Evolutionary conservation across 495 filamentous ascomycete genomes (phyloP).

Genomic region (Apodospora peruviana): DNA sequence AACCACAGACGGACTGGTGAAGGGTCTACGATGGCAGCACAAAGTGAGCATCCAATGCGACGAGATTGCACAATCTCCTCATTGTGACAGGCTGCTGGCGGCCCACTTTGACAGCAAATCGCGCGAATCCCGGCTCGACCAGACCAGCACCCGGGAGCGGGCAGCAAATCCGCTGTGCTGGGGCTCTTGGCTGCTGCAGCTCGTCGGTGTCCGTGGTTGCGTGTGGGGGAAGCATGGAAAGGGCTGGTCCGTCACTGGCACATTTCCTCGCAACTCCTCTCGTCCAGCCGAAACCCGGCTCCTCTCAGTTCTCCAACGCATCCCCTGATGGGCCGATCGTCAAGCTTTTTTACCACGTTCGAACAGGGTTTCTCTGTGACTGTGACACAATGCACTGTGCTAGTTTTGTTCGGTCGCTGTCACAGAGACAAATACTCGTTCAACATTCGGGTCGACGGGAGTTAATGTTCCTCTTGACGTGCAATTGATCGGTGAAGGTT

Average conservation of each 20-base stretch:
- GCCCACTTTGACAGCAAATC: conserved; percentile 24
- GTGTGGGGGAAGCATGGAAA: not conserved
- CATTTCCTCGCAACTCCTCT: not conserved
- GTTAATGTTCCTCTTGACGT: not conserved
- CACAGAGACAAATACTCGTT: not conserved
- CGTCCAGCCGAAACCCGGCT: not conserved
- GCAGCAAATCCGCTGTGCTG: conserved; percentile 20
- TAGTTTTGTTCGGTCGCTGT: not conserved
- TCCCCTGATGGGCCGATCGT: not conserved
- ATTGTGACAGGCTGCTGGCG: conserved; percentile 20
- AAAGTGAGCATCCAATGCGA: conserved; percentile 21
- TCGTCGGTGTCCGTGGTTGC: not conserved
- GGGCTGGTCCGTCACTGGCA: not conserved
- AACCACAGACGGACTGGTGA: conserved; percentile 1
- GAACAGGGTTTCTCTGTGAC: not conserved
- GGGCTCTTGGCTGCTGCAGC: not conserved
- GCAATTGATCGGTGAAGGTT: not conserved
- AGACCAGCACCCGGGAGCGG: conserved; percentile 8
- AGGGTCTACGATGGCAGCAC: conserved; percentile 6
- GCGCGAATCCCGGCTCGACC: conserved; percentile 11
- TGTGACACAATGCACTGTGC: not conserved
- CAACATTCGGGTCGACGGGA: not conserved
- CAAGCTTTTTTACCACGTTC: not conserved
- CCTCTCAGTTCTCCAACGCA: too few species aligned
- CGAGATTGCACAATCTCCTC: conserved; percentile 18